phyloP scores from a whole-genome alignment of 768 basidiomycete genomes.

The Amanita muscaria region DNA sequence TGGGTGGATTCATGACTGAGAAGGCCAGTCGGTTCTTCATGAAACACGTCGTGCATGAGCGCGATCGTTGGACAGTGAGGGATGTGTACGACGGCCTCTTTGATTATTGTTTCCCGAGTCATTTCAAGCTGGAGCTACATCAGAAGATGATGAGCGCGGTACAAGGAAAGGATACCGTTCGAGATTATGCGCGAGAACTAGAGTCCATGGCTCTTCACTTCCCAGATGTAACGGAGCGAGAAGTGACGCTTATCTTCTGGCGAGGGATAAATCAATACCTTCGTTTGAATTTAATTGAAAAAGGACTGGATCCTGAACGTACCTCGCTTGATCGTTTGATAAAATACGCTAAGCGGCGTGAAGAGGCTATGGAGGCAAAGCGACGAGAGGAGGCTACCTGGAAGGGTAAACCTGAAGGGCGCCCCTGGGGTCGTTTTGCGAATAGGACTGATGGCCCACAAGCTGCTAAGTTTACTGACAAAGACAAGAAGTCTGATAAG shows the following conservation, averaged over 20 bases:
- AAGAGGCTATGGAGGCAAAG: conserved; percentile 12
- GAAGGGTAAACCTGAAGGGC: not conserved
- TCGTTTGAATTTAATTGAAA: conserved; percentile 21
- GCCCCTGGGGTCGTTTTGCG: not conserved
- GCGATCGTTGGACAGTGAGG: not conserved
- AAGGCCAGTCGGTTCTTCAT: conserved; percentile 10
- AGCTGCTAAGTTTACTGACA: not conserved
- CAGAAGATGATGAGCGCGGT: conserved; percentile 2
- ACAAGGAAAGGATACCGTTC: not conserved
- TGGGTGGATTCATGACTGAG: too few relatives aligned
- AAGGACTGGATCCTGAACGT: conserved; percentile 19
- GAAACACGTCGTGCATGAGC: not conserved
- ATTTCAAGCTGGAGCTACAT: conserved; percentile 4
- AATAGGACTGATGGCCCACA: not conserved
- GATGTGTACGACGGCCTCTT: conserved; percentile 7
- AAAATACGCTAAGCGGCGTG: conserved; percentile 20
- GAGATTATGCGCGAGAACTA: conserved; percentile 1
- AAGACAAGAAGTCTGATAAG: not conserved
- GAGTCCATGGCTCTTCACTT: conserved; percentile 1
- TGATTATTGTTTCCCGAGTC: conserved; percentile 11
- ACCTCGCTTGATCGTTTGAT: conserved; percentile 19
- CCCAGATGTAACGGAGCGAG: conserved; percentile 13
- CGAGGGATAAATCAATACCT: conserved; percentile 18
- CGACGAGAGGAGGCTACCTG: not conserved
- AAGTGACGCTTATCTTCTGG: conserved; percentile 27